These are phyloP conservation scores for Coemansia sp. DNA, from an alignment of 192 early-diverging fungal species.

Conservation along the genomic window DNA sequence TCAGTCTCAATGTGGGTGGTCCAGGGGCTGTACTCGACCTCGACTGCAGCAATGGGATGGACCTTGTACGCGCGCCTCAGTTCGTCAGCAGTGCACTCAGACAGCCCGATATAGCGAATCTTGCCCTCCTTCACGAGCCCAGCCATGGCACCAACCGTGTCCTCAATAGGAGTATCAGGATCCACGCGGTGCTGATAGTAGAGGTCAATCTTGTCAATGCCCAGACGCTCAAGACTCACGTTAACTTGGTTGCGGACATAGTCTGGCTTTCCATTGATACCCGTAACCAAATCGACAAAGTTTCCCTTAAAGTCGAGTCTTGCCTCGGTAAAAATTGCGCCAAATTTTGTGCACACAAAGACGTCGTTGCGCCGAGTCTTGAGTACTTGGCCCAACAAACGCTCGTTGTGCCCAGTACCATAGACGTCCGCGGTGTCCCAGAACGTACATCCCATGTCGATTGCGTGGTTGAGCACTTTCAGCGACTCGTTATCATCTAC, in stretches of 20 bases:
- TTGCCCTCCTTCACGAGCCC: conserved; percentile 71
- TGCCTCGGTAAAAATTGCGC: conserved; percentile 9
- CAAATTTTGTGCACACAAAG: conserved; percentile 68
- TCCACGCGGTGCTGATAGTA: conserved; percentile 69
- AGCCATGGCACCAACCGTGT: conserved; percentile 63
- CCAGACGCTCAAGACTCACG: conserved; percentile 56
- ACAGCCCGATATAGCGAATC: conserved; percentile 62
- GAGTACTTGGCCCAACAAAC: conserved; percentile 56
- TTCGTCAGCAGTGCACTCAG: conserved; percentile 61
- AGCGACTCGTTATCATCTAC: conserved; percentile 41
- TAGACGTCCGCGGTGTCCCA: conserved; percentile 68
- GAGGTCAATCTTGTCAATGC: conserved; percentile 62
- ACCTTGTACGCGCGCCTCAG: conserved; percentile 66
- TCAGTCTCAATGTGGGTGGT: conserved; percentile 64
- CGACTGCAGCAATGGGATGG: conserved; percentile 65
- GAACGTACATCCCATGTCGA: conserved; percentile 59
- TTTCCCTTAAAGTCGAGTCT: conserved; percentile 28
- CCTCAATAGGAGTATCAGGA: conserved; percentile 61
- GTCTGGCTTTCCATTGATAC: conserved; percentile 53
- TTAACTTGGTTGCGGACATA: conserved; percentile 57
- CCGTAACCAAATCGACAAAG: conserved; percentile 15
- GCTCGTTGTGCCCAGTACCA: conserved; percentile 61
- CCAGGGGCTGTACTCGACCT: conserved; percentile 59
- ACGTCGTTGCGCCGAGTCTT: conserved; percentile 57
- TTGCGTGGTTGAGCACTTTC: conserved; percentile 52